These are phyloP conservation scores for Pseudogymnoascus sp. DNA, from an alignment of 2,329 filamentous ascomycete genomes.

Conservation along the genomic window DNA sequence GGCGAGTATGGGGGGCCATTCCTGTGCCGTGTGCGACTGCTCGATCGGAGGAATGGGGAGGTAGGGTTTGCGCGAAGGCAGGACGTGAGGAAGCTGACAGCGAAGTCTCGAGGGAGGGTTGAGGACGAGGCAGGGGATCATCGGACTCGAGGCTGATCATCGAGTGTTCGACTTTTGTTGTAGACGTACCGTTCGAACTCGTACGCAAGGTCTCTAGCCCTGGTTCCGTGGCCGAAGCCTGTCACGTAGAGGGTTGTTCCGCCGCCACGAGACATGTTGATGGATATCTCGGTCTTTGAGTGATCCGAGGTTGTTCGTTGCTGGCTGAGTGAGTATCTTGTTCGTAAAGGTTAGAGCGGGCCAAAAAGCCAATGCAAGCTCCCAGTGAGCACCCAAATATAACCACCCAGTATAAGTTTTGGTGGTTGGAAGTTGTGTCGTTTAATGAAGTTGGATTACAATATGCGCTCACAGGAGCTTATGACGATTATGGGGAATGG, in stretches of 20 bases:
- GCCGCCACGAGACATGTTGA: conserved; percentile 77
- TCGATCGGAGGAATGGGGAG: conserved; percentile 33
- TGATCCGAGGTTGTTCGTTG: background rate
- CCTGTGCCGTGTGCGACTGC: conserved; percentile 24
- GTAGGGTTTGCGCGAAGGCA: conserved; percentile 30
- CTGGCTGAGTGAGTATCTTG: conserved; percentile 6
- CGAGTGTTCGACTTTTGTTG: conserved; percentile 40
- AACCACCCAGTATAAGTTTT: background rate
- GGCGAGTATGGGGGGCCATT: conserved; percentile 9
- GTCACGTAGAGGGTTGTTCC: conserved; percentile 96
- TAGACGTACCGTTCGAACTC: conserved; percentile 99
- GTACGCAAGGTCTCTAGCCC: conserved; percentile 98
- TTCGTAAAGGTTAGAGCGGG: conserved; percentile 1
- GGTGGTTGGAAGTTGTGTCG: background rate
- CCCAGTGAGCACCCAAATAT: conserved; percentile 1
- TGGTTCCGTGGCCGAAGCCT: conserved; percentile 97
- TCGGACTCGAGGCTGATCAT: conserved; percentile 32
- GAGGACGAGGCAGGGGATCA: conserved; percentile 31
- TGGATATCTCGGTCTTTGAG: background rate
- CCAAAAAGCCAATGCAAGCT: conserved; percentile 2
- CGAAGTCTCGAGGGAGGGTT: conserved; percentile 34
- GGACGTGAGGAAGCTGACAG: conserved; percentile 37
- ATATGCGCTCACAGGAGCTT: conserved; percentile 5
- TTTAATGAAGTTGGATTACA: background rate
- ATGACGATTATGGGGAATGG: conserved; percentile 4